A percentile compares a stretch with the other conserved stretches of the same genome.
These are phyloP conservation scores for Neoascochyta sp. DNA, from an alignment of 2,329 filamentous ascomycete genomes.

Conservation along the genomic window DNA sequence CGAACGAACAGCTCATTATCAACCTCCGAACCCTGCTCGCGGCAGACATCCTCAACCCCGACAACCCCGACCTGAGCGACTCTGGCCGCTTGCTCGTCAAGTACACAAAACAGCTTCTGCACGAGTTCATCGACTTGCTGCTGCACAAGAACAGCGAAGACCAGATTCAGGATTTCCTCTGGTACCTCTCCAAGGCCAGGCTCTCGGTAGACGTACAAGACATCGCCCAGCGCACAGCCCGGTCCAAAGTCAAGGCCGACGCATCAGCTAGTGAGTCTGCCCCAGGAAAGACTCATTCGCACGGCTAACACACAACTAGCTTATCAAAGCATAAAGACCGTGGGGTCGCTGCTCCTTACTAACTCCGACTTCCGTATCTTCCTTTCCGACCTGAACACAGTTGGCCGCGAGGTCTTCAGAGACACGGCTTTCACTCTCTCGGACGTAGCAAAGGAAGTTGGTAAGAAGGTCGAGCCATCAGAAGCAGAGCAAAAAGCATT, in stretches of 20 bases:
- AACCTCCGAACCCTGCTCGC: slow-evolving; percentile 77
- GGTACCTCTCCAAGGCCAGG: slow-evolving; percentile 74
- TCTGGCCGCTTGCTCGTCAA: slow-evolving; percentile 71
- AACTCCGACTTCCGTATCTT: slow-evolving; percentile 90
- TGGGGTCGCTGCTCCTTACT: slow-evolving; percentile 78
- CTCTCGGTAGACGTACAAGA: slow-evolving; percentile 65
- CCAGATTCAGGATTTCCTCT: slow-evolving; percentile 87
- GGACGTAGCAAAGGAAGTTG: slow-evolving; percentile 69
- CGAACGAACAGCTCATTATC: slow-evolving; percentile 75
- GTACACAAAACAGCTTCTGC: slow-evolving; percentile 68
- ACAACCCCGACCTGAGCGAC: slow-evolving; percentile 69
- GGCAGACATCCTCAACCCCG: slow-evolving; percentile 72
- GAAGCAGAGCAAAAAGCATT: slow-evolving; percentile 56
- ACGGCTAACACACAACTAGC: slow-evolving; percentile 47
- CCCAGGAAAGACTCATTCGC: too few relatives aligned
- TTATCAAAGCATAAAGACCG: slow-evolving; percentile 76
- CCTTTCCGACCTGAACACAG: slow-evolving; percentile 71
- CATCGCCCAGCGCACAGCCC: slow-evolving; percentile 57
- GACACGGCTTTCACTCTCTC: slow-evolving; percentile 81
- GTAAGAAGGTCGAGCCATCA: slow-evolving; percentile 68
- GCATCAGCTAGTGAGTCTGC: slow-evolving; percentile 60
- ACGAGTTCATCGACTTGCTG: slow-evolving; percentile 76
- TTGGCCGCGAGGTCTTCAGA: slow-evolving; percentile 79
- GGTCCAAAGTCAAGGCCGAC: slow-evolving; percentile 65
- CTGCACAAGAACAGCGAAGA: slow-evolving; percentile 78